Percentiles rank a stretch among this genome's conserved stretches.
phyloP scores from a whole-genome alignment of 2,329 filamentous ascomycete species.

The Myriosclerotinia duriaeana region DNA sequence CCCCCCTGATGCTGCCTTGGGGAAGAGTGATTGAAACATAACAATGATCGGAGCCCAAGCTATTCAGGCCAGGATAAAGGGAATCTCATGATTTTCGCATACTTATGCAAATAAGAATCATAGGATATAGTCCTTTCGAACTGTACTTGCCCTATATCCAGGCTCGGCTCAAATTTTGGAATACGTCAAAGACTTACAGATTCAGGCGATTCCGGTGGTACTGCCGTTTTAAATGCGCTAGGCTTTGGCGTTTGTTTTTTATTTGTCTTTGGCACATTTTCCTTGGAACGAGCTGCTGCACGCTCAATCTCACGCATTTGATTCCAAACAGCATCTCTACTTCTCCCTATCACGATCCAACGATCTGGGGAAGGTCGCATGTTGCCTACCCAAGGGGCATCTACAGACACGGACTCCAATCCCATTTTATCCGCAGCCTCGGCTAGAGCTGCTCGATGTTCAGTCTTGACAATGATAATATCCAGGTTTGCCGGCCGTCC shows the following conservation, averaged over 20 bases:
- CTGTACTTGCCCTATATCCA: neutral
- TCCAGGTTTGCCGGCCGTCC: conserved; percentile 28
- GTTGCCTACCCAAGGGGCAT: conserved; percentile 25
- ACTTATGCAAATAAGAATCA: neutral
- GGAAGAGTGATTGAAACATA: neutral
- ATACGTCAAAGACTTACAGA: neutral
- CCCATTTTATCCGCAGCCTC: conserved; percentile 24
- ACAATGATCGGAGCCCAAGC: neutral
- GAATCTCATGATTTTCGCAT: neutral
- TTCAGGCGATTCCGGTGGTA: neutral
- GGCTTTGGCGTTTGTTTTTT: conserved; percentile 15
- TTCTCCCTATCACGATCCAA: conserved; percentile 29
- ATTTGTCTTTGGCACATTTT: conserved; percentile 12
- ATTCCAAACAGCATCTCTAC: conserved; percentile 29
- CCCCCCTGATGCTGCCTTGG: too few species aligned
- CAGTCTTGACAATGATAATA: conserved; percentile 28
- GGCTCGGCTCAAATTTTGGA: neutral
- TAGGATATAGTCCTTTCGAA: neutral
- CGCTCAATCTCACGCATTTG: conserved; percentile 29
- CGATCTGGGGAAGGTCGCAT: conserved; percentile 27
- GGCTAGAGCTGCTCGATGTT: conserved; percentile 19
- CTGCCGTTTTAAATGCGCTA: neutral
- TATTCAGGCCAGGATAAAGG: neutral
- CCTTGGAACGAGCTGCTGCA: conserved; percentile 20
- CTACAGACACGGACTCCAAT: conserved; percentile 25